phyloP scores from a whole-genome alignment of 352 stramenopile species.

The Bremia lactucae region DNA sequence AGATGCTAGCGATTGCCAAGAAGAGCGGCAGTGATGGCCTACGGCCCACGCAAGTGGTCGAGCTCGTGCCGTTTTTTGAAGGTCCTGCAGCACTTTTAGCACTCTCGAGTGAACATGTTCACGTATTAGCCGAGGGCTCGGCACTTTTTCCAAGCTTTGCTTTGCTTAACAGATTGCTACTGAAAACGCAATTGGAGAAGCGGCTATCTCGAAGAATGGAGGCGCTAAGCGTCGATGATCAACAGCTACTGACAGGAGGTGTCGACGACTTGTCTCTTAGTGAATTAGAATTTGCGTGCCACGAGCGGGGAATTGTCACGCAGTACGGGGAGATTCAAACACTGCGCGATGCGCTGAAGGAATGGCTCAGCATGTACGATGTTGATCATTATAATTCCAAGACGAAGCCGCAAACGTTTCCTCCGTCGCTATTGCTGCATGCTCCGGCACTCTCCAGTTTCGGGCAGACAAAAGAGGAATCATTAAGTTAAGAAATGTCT shows the following conservation, averaged over 20 bases:
- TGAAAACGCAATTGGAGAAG: slow-evolving; percentile 26
- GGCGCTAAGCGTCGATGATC: slow-evolving; percentile 63
- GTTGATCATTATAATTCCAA: slow-evolving; percentile 25
- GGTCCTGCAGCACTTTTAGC: slow-evolving; percentile 32
- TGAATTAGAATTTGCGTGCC: slow-evolving; percentile 79
- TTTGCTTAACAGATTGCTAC: slow-evolving; percentile 36
- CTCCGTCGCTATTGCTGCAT: slow-evolving; percentile 60
- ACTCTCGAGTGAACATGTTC: slow-evolving; percentile 41
- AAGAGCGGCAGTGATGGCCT: slow-evolving; percentile 13
- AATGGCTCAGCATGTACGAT: slow-evolving; percentile 79
- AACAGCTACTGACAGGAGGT: slow-evolving; percentile 53
- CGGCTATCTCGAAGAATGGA: slow-evolving; percentile 44
- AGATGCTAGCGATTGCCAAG: slow-evolving; percentile 30
- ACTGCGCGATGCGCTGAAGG: slow-evolving; percentile 33
- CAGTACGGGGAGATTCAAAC: slow-evolving; percentile 58
- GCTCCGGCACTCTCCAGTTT: slow-evolving; percentile 54
- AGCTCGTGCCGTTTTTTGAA: slow-evolving; percentile 61
- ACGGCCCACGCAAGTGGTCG: slow-evolving; percentile 39
- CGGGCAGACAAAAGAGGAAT: slow-evolving; percentile 4
- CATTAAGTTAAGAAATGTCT: not conserved
- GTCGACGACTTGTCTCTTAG: slow-evolving; percentile 61
- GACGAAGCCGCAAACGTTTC: slow-evolving; percentile 20
- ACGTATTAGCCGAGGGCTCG: slow-evolving; percentile 38
- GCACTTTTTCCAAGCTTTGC: slow-evolving; percentile 53
- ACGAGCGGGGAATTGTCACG: slow-evolving; percentile 60